Percentiles rank a stretch among this genome's conserved stretches.
Evolutionary conservation across 805 yeast genomes (phyloP).

Genomic region (Nakazawaea pomicola): DNA sequence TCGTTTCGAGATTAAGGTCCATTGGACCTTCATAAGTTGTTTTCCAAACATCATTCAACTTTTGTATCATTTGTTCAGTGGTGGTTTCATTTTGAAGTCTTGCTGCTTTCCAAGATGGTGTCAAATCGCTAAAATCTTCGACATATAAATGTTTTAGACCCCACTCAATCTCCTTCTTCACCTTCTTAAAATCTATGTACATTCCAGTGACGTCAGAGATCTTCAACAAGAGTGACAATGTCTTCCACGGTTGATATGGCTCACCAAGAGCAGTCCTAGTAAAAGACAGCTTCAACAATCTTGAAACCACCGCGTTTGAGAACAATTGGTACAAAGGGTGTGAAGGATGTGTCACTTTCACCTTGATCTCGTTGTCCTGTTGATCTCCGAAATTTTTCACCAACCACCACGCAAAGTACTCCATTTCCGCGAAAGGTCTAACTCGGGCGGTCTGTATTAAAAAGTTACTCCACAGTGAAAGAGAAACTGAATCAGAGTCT

Average conservation of each 20-base stretch:
- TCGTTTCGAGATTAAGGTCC: neutral
- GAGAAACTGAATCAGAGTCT: conserved; percentile 7
- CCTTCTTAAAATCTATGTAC: conserved; percentile 9
- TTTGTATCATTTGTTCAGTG: conserved; percentile 1
- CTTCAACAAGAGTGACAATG: conserved; percentile 16
- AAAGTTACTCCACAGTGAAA: conserved; percentile 17
- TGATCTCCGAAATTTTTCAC: conserved; percentile 1
- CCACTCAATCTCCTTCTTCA: conserved; percentile 1
- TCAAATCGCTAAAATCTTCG: neutral
- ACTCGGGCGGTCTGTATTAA: conserved; percentile 12
- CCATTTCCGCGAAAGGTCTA: conserved; percentile 14
- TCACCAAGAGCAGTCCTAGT: conserved; percentile 8
- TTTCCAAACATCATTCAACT: conserved; percentile 10
- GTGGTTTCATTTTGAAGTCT: neutral
- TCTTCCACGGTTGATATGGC: conserved; percentile 19
- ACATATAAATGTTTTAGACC: conserved; percentile 3
- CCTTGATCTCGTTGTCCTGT: neutral
- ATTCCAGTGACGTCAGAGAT: conserved; percentile 16
- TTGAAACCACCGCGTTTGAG: conserved; percentile 14
- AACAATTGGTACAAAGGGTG: conserved; percentile 20
- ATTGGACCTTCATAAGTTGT: neutral
- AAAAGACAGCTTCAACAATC: conserved; percentile 18
- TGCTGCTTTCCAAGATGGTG: conserved; percentile 1
- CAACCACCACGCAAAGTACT: conserved; percentile 13
- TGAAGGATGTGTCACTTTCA: conserved; percentile 11